A percentile compares a stretch with the other conserved stretches of the same genome.
Conservation (phyloP, 106 monocot species). For the Dioscorea dumetorum region DNA sequence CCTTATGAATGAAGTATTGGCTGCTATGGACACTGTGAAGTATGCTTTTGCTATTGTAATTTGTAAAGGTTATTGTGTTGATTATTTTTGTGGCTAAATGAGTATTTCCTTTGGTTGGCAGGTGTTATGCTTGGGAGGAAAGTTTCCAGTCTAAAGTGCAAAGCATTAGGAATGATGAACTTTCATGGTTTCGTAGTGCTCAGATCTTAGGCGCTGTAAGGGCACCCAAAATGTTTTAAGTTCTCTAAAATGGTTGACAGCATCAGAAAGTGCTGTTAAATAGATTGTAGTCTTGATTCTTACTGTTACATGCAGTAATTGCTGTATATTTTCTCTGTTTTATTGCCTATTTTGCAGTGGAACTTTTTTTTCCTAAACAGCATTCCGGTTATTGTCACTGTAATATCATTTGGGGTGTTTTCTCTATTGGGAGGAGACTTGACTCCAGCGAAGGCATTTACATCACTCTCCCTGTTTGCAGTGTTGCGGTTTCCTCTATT, state of each 20-base stretch:
- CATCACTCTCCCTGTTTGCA: constrained; percentile 90
- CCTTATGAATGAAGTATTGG: constrained; percentile 97
- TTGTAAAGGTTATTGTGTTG: too few relatives aligned
- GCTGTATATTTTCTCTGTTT: too few relatives aligned
- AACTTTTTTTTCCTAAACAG: constrained; percentile 90
- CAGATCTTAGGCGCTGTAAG: constrained; percentile 79
- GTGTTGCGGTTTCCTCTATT: constrained; percentile 91
- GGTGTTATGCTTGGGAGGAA: constrained; percentile 97
- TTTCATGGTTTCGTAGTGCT: constrained; percentile 87
- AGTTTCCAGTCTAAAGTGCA: constrained; percentile 95
- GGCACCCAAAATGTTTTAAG: neutral
- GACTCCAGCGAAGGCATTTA: constrained; percentile 98
- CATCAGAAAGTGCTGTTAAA: too few relatives aligned
- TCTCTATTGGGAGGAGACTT: constrained; percentile 87
- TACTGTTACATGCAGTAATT: too few relatives aligned
- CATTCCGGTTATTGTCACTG: constrained; percentile 85
- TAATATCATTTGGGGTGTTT: constrained; percentile 85
- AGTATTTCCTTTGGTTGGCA: constrained; percentile 15
- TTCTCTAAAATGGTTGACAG: too few relatives aligned
- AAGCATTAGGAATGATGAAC: constrained; percentile 83
- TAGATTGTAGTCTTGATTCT: too few relatives aligned
- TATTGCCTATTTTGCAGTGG: constrained; percentile 43
- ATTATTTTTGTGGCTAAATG: too few relatives aligned
- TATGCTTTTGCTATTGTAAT: constrained; percentile 22
- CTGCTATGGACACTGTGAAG: constrained; percentile 99